Conservation (phyloP, 352 stramenopile species). For the Plasmopara muralis region DNA sequence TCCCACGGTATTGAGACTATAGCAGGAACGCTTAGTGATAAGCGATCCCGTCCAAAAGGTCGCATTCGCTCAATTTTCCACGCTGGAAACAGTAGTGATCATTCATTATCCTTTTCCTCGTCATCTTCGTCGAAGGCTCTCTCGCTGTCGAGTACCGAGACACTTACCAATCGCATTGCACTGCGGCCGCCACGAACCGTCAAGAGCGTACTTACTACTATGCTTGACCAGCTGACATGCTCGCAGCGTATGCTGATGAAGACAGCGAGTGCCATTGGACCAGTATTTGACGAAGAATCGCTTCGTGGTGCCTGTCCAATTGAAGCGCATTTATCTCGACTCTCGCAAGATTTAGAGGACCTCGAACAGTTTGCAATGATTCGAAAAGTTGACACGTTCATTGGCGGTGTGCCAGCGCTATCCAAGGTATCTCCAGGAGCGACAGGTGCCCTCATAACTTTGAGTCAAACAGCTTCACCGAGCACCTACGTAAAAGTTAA, state of each 20-base stretch:
- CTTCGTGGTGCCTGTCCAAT: constrained; percentile 67
- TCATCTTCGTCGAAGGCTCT: constrained; percentile 6
- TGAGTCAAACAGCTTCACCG: constrained; percentile 17
- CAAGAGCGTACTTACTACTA: constrained; percentile 78
- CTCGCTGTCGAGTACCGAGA: constrained; percentile 14
- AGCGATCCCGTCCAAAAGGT: constrained; percentile 29
- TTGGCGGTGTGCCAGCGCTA: constrained; percentile 46
- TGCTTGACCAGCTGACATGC: constrained; percentile 76
- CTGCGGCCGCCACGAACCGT: constrained; percentile 64
- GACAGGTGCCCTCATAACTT: constrained; percentile 7
- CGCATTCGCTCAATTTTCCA: constrained; percentile 66
- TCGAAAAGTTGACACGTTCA: constrained; percentile 66
- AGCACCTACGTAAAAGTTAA: constrained; percentile 58
- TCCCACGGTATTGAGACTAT: constrained; percentile 35
- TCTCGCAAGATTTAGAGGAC: constrained; percentile 62
- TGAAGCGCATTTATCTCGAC: constrained; percentile 55
- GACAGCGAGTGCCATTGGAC: constrained; percentile 74
- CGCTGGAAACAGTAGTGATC: constrained; percentile 15
- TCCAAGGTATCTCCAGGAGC: constrained; percentile 15
- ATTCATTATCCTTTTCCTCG: constrained; percentile 11
- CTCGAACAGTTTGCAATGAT: constrained; percentile 74
- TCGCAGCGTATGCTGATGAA: constrained; percentile 86
- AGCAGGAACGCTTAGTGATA: constrained; percentile 20
- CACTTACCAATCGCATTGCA: constrained; percentile 67
- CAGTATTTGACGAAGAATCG: constrained; percentile 68